A percentile compares a stretch with the other conserved stretches of the same genome.
These are phyloP conservation scores for Diaporthe longicolla DNA, from an alignment of 2,329 filamentous ascomycete genomes.

Conservation along the genomic window DNA sequence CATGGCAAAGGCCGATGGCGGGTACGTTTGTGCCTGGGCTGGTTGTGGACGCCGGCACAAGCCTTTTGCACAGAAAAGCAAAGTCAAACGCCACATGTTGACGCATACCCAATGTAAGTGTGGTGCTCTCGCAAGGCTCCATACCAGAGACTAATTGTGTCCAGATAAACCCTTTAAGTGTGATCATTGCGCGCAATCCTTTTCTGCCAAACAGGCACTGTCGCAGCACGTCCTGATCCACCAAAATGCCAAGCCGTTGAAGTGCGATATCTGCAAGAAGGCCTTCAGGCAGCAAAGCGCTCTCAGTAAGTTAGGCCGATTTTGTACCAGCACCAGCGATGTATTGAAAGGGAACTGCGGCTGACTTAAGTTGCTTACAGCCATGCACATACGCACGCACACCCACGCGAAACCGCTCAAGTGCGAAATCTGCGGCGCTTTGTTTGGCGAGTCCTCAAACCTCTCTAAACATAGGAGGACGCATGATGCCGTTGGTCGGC, in stretches of 20 bases:
- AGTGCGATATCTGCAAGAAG: constrained; percentile 30
- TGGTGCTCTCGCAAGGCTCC: not conserved
- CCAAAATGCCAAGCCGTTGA: constrained; percentile 60
- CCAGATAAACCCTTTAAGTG: constrained; percentile 73
- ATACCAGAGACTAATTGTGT: constrained; percentile 38
- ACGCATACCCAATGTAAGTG: constrained; percentile 74
- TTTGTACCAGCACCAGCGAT: not conserved
- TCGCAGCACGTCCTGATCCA: constrained; percentile 78
- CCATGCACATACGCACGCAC: constrained; percentile 77
- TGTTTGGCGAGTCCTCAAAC: constrained; percentile 76
- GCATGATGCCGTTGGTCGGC: constrained; percentile 67
- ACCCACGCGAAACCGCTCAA: constrained; percentile 74
- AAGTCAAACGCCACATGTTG: constrained; percentile 75
- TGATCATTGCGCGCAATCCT: constrained; percentile 66
- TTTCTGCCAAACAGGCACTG: constrained; percentile 78
- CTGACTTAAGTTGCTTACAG: constrained; percentile 52
- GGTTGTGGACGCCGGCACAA: constrained; percentile 61
- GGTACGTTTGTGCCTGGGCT: constrained; percentile 38
- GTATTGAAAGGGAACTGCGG: not conserved
- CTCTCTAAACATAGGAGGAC: constrained; percentile 76
- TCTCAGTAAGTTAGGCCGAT: constrained; percentile 64
- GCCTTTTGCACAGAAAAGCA: constrained; percentile 71
- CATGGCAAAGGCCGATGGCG: constrained; percentile 19
- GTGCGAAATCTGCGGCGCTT: constrained; percentile 71
- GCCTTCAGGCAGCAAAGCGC: constrained; percentile 75